Conservation (phyloP, 345 rosid genomes). For the Bretschneidera sinensis region DNA sequence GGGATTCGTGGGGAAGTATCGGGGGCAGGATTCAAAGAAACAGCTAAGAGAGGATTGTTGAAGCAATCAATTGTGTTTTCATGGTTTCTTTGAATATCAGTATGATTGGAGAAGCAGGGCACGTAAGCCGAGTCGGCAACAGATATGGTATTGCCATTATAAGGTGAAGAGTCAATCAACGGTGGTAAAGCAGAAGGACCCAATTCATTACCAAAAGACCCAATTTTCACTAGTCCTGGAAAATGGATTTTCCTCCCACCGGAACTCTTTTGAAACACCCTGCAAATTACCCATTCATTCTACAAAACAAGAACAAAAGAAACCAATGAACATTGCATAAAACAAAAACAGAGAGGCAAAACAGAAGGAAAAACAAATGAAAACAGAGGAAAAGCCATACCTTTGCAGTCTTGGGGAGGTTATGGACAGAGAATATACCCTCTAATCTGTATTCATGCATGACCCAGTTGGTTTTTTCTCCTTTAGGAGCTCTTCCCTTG, state of each 20-base stretch:
- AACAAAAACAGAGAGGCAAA: constrained; percentile 3
- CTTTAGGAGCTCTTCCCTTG: constrained; percentile 89
- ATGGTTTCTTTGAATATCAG: constrained; percentile 30
- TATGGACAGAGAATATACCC: constrained; percentile 60
- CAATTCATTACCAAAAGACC: constrained; percentile 39
- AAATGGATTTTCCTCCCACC: constrained; percentile 75
- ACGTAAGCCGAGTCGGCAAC: constrained; percentile 40
- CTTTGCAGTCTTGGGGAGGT: constrained; percentile 79
- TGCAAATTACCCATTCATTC: constrained; percentile 95
- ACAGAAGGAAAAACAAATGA: not conserved
- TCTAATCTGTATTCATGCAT: constrained; percentile 89
- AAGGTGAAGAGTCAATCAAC: constrained; percentile 53
- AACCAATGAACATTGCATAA: constrained; percentile 5
- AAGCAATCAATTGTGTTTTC: constrained; percentile 14
- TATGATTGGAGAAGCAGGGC: constrained; percentile 79
- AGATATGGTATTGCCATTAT: constrained; percentile 24
- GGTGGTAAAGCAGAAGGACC: constrained; percentile 51
- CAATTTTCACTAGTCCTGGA: constrained; percentile 34
- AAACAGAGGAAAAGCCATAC: constrained; percentile 21
- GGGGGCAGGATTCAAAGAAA: constrained; percentile 14
- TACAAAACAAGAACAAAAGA: constrained; percentile 21
- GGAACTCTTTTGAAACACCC: constrained; percentile 71
- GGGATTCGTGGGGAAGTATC: constrained; percentile 31
- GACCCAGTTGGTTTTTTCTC: constrained; percentile 81
- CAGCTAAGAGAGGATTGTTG: constrained; percentile 29